Evolutionary conservation across 1,139 yeast species (phyloP), one percentile per base, ranked within the genome.

Genomic region (Blastobotrys raffinosifermentans): DNA sequence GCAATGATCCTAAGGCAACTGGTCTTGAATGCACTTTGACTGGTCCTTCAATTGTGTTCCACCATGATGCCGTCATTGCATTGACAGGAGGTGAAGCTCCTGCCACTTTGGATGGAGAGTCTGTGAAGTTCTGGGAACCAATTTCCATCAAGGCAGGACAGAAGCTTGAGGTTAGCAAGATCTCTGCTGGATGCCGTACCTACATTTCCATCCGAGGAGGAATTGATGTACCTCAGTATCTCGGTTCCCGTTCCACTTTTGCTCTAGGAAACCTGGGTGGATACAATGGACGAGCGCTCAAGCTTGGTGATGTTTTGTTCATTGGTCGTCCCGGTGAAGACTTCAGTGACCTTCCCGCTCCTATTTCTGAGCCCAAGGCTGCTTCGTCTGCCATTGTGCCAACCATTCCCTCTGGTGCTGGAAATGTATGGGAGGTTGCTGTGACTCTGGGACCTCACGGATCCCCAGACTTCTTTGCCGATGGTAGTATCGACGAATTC

Each of bases 371-470:
- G 40, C 94, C 95, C 34, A 50, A 60, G 14, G 51, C 72, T 2
- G 68, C 77, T 39, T 84, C 93, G 26, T 50, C 57, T 37, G 58
- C 72, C 4, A 64, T 85, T 54, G 66, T 80, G 47, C 93, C 94
- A 21, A 55, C 65, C 7, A 11, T 23, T 14, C 7, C 6, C 10
- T 25, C 27, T 10, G 27, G 13, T 8, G 9, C 23, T 7, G 73
- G 76, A 44, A 61, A 69, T 31, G 70, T 73, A 32, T 91, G 97
- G 97, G 65, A 66, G 37, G 89, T 91, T 46, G 96, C 89, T 53
- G 96, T 87, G 33, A 85, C 95, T 18, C 81, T 94, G 62, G 98
- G 97, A 38, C 97, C 97, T 20, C 97, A 91, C 59, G 97, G 97
- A 1, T 77, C 96, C 6, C 97, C 97, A 18, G 97, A 91, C 60